These are phyloP conservation scores for Rosa rugosa DNA, from an alignment of 306 rosid genomes.

Conservation along the genomic window DNA sequence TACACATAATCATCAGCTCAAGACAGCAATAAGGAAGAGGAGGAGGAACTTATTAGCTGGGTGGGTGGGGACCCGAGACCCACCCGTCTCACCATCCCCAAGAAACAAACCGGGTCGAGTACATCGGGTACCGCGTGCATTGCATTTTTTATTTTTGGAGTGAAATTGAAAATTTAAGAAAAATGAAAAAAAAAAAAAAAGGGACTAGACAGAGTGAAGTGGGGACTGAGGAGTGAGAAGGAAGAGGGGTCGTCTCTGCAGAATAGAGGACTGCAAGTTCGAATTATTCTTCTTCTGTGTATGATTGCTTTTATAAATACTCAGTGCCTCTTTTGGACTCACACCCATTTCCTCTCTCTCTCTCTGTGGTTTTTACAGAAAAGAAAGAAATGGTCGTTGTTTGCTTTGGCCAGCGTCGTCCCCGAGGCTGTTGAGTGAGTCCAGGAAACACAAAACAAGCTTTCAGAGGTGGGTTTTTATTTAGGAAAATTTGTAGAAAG, in stretches of 20 bases:
- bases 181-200: neutral
- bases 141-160: neutral
- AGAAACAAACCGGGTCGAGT: neutral
- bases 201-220: conserved; percentile 17
- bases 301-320: conserved; percentile 68
- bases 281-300: conserved; percentile 88
- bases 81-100: neutral
- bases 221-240: conserved; percentile 33
- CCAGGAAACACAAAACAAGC: conserved; percentile 28
- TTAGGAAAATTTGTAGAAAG: conserved; percentile 12
- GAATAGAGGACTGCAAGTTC: conserved; percentile 74
- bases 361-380: conserved; percentile 17
- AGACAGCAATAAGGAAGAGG: no score
- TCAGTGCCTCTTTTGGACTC: conserved; percentile 65
- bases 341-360: neutral
- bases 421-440: conserved; percentile 52
- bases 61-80: conserved; percentile 1
- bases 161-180: neutral
- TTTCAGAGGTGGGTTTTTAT: conserved; percentile 3
- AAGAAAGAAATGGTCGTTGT: conserved; percentile 20
- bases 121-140: neutral
- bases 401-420: conserved; percentile 26
- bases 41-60: no score
- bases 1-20: neutral
- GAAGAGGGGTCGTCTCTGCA: conserved; percentile 36